Percentiles rank a stretch among this genome's conserved stretches.
Evolutionary conservation across 148 eudicot genomes (phyloP).

Genomic region (Hydrangea macrophylla): DNA sequence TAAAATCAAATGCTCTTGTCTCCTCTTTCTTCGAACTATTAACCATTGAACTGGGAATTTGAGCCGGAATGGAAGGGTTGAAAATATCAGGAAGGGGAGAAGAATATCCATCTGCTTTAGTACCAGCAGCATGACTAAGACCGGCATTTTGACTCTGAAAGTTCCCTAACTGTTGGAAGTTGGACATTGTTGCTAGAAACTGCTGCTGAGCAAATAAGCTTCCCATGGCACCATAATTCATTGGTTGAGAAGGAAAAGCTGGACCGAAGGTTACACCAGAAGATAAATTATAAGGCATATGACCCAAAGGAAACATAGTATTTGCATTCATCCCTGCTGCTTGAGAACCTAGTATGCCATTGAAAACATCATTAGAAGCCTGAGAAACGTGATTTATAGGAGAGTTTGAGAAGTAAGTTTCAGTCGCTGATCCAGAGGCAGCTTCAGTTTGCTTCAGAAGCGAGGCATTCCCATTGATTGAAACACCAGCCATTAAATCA

Average conservation of each 20-base stretch:
- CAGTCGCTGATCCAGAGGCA: slow-evolving; percentile 24
- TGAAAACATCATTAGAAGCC: slow-evolving; percentile 28
- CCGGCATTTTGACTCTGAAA: slow-evolving; percentile 47
- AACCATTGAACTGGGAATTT: slow-evolving; percentile 56
- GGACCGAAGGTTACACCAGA: slow-evolving; percentile 66
- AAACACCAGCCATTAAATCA: slow-evolving; percentile 63
- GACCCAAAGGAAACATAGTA: slow-evolving; percentile 59
- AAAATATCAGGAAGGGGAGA: slow-evolving; percentile 81
- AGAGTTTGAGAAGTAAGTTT: slow-evolving; percentile 30
- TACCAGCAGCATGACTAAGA: slow-evolving; percentile 38
- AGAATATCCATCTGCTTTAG: slow-evolving; percentile 32
- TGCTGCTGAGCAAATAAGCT: slow-evolving; percentile 73
- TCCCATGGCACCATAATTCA: slow-evolving; percentile 67
- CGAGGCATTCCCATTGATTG: slow-evolving; percentile 47
- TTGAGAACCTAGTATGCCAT: slow-evolving; percentile 39
- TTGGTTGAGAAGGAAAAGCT: slow-evolving; percentile 54
- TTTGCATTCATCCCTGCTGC: slow-evolving; percentile 38
- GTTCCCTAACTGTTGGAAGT: slow-evolving; percentile 63
- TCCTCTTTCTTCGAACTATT: slow-evolving; percentile 78
- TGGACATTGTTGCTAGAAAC: slow-evolving; percentile 80
- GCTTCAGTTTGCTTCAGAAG: slow-evolving; percentile 29
- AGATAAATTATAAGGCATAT: slow-evolving; percentile 52
- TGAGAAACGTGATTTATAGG: slow-evolving; percentile 31
- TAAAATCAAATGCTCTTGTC: slow-evolving; percentile 87
- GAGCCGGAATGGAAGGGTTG: slow-evolving; percentile 53